Evolutionary conservation across 2,329 filamentous ascomycete species (phyloP), one percentile per base, ranked within the genome.

Genomic region (Claviceps humidiphila): DNA sequence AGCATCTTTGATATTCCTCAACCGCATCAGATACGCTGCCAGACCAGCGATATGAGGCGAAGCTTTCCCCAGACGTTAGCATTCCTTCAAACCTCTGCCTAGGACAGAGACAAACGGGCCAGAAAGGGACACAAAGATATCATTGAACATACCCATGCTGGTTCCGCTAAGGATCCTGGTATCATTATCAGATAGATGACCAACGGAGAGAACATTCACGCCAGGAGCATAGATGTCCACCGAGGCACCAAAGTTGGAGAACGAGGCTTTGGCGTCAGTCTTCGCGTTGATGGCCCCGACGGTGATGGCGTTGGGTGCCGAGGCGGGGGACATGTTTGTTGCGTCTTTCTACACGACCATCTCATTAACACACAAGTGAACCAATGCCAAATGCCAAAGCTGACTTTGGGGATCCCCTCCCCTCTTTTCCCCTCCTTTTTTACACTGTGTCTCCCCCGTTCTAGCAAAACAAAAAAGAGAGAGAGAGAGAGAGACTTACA

Each of bases 1-100:
- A n/a, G 64, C 57, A 48, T 67, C 65, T 7, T 64, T 70, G 55
- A 81, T 64, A 51, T 65, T 60, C 66, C 80, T 75, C 51, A 81
- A 71, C 50, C 68, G 60, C 70, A 87, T 81, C 37, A 87, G 68
- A 66, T 87, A 87, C 30, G 81, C 82, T 14, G 80, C 81, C 3
- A 87, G 71, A 47, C 84, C 84, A 47, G 80, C 76, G 51, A 87
- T 74, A 63, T 86, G 82, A 1, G 84, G 84, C 13, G 76, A 75
- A 26, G 84, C 81, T 68, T 20, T 45, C 11, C n/a, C 7, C 2
- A 42, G 16, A 41, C 24, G 48, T 50, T n/a, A 50, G 26, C 49
- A 45, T 24, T 13, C 22, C n/a, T 34, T 49, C 1, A 5, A 24
- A 7, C 9, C 9, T 34, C 4, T 34, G 9, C 9, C 9, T 11